Base-by-base conservation (phyloP, 1,139 yeast species). In the Hanseniaspora uvarum region DNA sequence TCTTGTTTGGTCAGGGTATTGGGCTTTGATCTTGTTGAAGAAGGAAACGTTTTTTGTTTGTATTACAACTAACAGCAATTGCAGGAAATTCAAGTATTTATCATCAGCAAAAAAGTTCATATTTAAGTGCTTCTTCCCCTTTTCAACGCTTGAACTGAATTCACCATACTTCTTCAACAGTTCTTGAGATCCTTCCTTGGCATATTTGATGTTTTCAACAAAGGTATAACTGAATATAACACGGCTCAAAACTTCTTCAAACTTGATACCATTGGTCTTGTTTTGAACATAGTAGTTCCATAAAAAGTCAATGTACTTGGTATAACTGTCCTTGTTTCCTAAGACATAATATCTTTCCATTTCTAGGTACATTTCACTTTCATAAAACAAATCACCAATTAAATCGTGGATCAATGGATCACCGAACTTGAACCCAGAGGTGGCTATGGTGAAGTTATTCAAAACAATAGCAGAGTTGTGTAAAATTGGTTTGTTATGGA, bases 331-430 rank as follows among this genome's bases (percentile, higher is more conserved):
- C 56, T 71, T 70, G 7, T 85, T 81, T 2, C 95, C 95, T 59
- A 81, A 70, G 31, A 86, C 71, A 59, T 85, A 72, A 63, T 83
- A 86, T 61, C 70, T 78, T 64, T 76, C 80, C 5, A 82, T 80
- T 53, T 76, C 79, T 57, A 74, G 70, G 8, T 69, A 69, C 56
- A 62, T 56, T 4, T 65, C 63, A 41, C 67, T 67, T 31, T 66
- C 67, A 11, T 79, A 68, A 51, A 86, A 72, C 62, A 84, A 83
- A 38, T 72, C 67, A 0, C 96, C 96, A 58, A 89, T 74, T 19
- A 83, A 75, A 59, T 82, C 82, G 63, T 86, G 89, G 56, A 92
- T 71, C 50, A 79, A 82, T 5, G 82, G 74, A 63, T 87, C 95
- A 4, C 96, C 96, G 59, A 77, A 77, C 56, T 77, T 77, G 56